Base-by-base conservation (phyloP, 345 rosid species). In the Moricandia arvensis region DNA sequence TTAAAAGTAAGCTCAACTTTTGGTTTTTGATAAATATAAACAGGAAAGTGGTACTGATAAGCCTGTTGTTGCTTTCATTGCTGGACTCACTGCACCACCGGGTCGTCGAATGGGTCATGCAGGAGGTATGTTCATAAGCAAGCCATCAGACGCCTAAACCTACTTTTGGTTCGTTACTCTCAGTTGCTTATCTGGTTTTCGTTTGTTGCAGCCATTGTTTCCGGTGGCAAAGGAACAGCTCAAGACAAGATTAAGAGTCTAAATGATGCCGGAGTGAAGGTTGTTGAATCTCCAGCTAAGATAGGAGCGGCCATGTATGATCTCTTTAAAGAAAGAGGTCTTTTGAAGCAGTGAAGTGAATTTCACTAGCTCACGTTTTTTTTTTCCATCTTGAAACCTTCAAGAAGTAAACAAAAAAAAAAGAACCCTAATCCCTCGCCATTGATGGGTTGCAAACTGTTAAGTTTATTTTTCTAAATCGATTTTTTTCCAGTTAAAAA, bases 71-170 rank as follows among this genome's bases (percentile, higher is more conserved):
- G 97, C 21, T 27, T 27, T 95, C 54, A 95, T 95, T 81, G 99
- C 98, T 76, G 99, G 99, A 82, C 89, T 90, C 8, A 92, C 99
- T 64, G 99, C 99, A 62, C 97, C 98, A 60, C 99, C 98, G 1
- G 98, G 98, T 60, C 98, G 99, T 55, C 93, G 99, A 31, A 95
- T 95, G 99, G 99, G 99, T 62, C 99, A 95, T 76, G 99, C 99
- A 26, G 99, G 99, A 89, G 99, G 99, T 95, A 88, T 30, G 24
- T 37, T 17, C 54, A 41, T 61, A 21, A 54, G 58, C 35, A 24
- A n/a, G 30, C 59, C n/a, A n/a, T 66, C 13, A 8, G 47, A 37
- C 11, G 11, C 2, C 0, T 43, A 43, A 43, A 13, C 51, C 34
- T 43, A 55, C 47, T 12, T 37, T 64, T 15, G 26, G 51, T 55